A percentile compares a stretch with the other conserved stretches of the same genome.
Evolutionary conservation across 495 filamentous ascomycete genomes (phyloP).

Genomic region (Bombardia bombarda): DNA sequence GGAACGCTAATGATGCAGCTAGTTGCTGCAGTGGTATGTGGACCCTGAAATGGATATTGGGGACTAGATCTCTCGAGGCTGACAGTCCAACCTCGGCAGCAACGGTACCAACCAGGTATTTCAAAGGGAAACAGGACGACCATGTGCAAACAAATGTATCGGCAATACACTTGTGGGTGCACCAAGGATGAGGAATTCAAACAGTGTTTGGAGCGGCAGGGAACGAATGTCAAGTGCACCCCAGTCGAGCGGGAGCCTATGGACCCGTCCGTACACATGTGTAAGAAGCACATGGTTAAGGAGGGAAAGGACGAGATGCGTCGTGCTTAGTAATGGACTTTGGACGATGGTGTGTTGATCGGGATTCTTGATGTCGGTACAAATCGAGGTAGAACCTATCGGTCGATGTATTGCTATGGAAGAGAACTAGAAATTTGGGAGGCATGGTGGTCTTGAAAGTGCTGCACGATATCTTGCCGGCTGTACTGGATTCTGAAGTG

Average conservation of each 20-base stretch:
- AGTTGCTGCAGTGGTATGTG: no score
- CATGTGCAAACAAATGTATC: not conserved
- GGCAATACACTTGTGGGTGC: not conserved
- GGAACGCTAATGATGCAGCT: no score
- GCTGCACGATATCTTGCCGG: constrained; percentile 1
- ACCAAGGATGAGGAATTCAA: not conserved
- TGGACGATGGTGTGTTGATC: no score
- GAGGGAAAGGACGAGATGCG: constrained; percentile 1
- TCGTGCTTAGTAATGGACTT: no score
- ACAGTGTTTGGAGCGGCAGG: constrained; percentile 1
- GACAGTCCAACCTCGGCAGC: no score
- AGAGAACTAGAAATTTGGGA: not conserved
- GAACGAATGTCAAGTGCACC: constrained; percentile 2
- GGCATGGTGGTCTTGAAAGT: not conserved
- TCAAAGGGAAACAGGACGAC: not conserved
- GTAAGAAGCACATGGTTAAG: constrained; percentile 2
- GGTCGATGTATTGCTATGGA: not conserved
- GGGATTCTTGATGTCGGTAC: no score
- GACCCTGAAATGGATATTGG: no score
- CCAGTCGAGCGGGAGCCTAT: not conserved
- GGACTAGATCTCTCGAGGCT: no score
- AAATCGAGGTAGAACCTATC: not conserved
- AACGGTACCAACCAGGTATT: no score
- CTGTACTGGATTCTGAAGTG: not conserved
- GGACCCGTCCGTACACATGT: not conserved